These are phyloP conservation scores for Volvox reticuliferus DNA, from an alignment of 139 green algal species.

Conservation along the genomic window DNA sequence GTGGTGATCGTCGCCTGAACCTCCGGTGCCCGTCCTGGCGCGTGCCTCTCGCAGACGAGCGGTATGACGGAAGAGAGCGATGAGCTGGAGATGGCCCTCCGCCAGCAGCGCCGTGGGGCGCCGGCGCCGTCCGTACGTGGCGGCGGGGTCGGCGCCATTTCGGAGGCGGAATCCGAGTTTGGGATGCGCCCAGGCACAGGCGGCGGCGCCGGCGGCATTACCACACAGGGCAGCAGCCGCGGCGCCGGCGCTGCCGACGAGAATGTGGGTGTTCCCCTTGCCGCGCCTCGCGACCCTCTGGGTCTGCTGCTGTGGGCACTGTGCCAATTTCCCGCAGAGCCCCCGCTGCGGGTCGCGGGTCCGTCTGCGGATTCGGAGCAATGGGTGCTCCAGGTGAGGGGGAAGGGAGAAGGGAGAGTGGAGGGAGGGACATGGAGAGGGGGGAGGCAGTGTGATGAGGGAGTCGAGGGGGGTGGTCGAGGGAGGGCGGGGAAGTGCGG, in stretches of 20 bases:
- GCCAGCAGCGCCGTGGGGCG: conserved; percentile 8
- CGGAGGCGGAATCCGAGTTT: conserved; percentile 1
- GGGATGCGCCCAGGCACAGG: neutral
- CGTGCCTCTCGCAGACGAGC: neutral
- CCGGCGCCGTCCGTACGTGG: neutral
- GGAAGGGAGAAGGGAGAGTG: neutral
- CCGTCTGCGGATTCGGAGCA: conserved; percentile 13
- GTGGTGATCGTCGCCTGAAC: no score
- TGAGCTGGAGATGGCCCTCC: conserved; percentile 56
- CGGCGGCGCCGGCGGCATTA: neutral
- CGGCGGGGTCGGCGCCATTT: neutral
- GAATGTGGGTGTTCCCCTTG: neutral
- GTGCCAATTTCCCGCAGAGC: conserved; percentile 34
- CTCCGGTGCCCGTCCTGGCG: no score
- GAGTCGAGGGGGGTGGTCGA: no score
- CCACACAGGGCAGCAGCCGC: conserved; percentile 6
- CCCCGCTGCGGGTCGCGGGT: neutral
- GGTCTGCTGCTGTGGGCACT: conserved; percentile 49
- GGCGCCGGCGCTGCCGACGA: neutral
- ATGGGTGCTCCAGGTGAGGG: conserved; percentile 40
- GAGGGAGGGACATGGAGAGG: neutral
- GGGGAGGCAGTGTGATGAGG: no score
- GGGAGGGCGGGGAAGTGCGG: no score
- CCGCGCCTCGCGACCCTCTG: conserved; percentile 30
- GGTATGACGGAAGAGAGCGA: conserved; percentile 53